Evolutionary conservation across 164 flowering plant species (phyloP).

Genomic region (Stephania yunnanensis): DNA sequence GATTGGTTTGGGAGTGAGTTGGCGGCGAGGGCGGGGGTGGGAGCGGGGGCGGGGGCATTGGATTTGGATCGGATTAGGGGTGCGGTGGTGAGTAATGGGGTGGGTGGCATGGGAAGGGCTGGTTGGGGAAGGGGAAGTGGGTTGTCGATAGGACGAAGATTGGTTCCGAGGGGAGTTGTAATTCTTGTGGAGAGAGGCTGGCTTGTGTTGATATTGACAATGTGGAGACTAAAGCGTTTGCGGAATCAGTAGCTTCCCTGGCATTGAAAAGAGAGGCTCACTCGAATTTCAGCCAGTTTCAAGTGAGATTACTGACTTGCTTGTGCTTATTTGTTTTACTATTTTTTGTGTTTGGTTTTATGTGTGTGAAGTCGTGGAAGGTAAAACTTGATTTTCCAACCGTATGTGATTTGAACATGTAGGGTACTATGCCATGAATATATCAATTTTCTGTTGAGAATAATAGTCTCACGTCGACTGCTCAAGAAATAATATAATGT

Average conservation of each 20-base stretch:
- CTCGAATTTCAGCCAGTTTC: conserved; percentile 56
- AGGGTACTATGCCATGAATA: too few relatives aligned
- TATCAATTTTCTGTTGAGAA: too few relatives aligned
- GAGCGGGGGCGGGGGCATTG: conserved; percentile 29
- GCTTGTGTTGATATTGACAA: conserved; percentile 69
- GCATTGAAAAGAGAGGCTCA: conserved; percentile 71
- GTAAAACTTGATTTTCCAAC: not conserved
- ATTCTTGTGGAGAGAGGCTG: conserved; percentile 46
- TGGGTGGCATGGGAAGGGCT: conserved; percentile 93
- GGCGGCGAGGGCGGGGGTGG: conserved; percentile 31
- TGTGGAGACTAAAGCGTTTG: conserved; percentile 69
- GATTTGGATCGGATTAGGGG: conserved; percentile 41
- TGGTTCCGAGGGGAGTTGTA: conserved; percentile 40
- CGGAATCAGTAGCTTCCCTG: conserved; percentile 53
- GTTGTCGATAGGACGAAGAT: conserved; percentile 36
- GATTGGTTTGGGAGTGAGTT: conserved; percentile 52
- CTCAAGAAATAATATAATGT: too few relatives aligned
- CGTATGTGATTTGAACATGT: not conserved
- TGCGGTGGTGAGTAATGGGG: conserved; percentile 64
- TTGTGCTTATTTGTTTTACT: not conserved
- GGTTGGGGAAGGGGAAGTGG: conserved; percentile 83
- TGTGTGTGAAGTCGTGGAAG: not conserved
- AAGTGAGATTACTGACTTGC: conserved; percentile 32
- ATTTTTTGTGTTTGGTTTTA: not conserved
- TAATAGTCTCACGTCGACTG: too few relatives aligned